phyloP scores from a whole-genome alignment of 148 eudicot species.

The Rhododendron williamsianum region DNA sequence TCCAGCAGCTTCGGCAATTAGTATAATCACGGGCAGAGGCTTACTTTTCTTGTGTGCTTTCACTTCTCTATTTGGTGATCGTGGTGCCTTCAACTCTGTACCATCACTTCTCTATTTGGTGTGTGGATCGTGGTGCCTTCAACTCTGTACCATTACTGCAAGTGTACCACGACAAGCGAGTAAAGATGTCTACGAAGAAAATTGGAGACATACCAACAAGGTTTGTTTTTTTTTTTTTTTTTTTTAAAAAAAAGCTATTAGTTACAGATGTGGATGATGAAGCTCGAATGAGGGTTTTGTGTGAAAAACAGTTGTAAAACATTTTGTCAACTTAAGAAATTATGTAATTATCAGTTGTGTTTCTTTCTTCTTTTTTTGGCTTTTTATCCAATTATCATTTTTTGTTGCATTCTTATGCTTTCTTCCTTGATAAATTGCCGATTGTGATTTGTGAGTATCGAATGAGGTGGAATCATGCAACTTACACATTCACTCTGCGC shows the following conservation, averaged over 20 bases:
- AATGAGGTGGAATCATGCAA: background rate
- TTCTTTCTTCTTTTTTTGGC: background rate
- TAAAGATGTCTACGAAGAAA: background rate
- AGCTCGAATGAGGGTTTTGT: background rate
- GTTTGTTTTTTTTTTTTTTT: background rate
- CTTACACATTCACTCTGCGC: background rate
- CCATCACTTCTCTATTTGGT: background rate
- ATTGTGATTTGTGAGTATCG: background rate
- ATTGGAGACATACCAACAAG: background rate
- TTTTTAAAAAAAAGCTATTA: background rate
- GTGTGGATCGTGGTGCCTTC: background rate
- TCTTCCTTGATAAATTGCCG: background rate
- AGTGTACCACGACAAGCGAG: background rate
- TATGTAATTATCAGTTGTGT: background rate
- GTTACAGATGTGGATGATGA: background rate
- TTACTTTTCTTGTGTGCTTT: background rate
- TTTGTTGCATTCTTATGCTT: background rate
- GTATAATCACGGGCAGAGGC: conserved; percentile 28
- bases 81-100: background rate
- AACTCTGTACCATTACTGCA: background rate
- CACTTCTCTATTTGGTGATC: background rate
- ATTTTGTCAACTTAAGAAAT: background rate
- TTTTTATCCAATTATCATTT: background rate
- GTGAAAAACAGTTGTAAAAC: background rate
- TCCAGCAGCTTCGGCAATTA: conserved; percentile 64